phyloP scores from a whole-genome alignment of 306 rosid genomes.

The Luffa acutangula region DNA sequence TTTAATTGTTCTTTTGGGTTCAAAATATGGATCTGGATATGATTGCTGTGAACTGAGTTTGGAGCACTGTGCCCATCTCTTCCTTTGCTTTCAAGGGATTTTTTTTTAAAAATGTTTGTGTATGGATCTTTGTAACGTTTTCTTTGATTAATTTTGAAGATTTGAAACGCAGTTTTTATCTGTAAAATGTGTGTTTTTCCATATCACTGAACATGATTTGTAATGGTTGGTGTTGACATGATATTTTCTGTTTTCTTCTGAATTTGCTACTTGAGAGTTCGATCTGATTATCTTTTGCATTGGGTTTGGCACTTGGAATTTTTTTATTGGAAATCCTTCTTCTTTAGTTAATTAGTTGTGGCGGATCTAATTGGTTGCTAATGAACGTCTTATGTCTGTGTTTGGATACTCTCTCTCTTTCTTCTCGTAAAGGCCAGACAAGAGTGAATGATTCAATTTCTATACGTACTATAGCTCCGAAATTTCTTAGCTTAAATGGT shows the following conservation, averaged over 20 bases:
- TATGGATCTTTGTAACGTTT: not conserved
- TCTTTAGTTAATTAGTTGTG: not conserved
- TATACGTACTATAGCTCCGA: not conserved
- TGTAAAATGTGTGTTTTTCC: not conserved
- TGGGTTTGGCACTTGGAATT: not conserved
- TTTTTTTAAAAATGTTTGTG: not conserved
- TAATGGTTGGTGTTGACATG: not conserved
- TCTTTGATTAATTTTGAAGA: not conserved
- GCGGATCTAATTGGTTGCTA: not conserved
- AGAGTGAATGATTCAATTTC: not conserved
- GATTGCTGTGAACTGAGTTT: not conserved
- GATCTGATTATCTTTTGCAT: not conserved
- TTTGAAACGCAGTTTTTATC: not conserved
- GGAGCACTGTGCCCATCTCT: not conserved
- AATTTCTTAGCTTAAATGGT: not conserved
- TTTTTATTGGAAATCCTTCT: not conserved
- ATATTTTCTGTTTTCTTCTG: not conserved
- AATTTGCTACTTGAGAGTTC: not conserved
- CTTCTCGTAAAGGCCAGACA: not conserved
- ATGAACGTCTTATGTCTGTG: not conserved
- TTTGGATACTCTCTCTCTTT: not conserved
- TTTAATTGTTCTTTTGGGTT: not conserved
- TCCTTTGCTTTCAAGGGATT: conserved; percentile 2
- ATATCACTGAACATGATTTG: not conserved
- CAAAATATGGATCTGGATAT: conserved; percentile 6